Evolutionary conservation across 768 basidiomycete genomes (phyloP).

Genomic region (Psilocybe azurescens): DNA sequence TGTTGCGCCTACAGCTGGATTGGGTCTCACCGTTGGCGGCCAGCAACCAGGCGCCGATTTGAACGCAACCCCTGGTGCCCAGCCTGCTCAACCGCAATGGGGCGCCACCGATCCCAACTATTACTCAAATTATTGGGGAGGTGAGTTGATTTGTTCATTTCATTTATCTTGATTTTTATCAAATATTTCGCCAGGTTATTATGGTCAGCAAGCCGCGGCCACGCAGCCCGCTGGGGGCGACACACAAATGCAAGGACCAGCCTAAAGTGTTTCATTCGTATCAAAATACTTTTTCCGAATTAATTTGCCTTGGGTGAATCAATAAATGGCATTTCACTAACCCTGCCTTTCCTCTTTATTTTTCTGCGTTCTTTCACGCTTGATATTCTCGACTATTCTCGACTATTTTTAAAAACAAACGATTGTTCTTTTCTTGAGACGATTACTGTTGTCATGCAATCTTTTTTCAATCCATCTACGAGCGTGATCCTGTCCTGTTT

Average conservation of each 20-base stretch:
- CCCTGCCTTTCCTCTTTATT: slow-evolving; percentile 19
- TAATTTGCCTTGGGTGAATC: slow-evolving; percentile 16
- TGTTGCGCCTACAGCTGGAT: slow-evolving; percentile 56
- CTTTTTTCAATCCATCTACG: too few relatives aligned
- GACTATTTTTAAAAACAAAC: slow-evolving; percentile 2
- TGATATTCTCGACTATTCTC: slow-evolving; percentile 9
- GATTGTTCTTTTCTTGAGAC: slow-evolving; percentile 10
- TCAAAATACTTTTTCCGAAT: slow-evolving; percentile 12
- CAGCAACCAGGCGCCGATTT: slow-evolving; percentile 64
- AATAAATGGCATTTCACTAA: slow-evolving; percentile 17
- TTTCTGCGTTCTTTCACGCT: slow-evolving; percentile 10
- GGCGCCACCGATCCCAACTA: slow-evolving; percentile 75
- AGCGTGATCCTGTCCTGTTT: too few relatives aligned
- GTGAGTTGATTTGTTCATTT: slow-evolving; percentile 44
- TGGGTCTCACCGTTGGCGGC: slow-evolving; percentile 58
- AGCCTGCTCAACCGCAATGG: slow-evolving; percentile 79
- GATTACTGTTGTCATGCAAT: background rate
- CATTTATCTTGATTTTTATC: slow-evolving; percentile 13
- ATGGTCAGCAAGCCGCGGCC: slow-evolving; percentile 70
- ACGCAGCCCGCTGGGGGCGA: slow-evolving; percentile 63
- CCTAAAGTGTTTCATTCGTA: slow-evolving; percentile 32
- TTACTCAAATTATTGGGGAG: slow-evolving; percentile 86
- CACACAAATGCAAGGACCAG: slow-evolving; percentile 56
- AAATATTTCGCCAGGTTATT: slow-evolving; percentile 63
- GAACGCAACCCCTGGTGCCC: slow-evolving; percentile 54